These are phyloP conservation scores for Colletotrichum sp. DNA, from an alignment of 2,329 filamentous ascomycete genomes.

Conservation along the genomic window DNA sequence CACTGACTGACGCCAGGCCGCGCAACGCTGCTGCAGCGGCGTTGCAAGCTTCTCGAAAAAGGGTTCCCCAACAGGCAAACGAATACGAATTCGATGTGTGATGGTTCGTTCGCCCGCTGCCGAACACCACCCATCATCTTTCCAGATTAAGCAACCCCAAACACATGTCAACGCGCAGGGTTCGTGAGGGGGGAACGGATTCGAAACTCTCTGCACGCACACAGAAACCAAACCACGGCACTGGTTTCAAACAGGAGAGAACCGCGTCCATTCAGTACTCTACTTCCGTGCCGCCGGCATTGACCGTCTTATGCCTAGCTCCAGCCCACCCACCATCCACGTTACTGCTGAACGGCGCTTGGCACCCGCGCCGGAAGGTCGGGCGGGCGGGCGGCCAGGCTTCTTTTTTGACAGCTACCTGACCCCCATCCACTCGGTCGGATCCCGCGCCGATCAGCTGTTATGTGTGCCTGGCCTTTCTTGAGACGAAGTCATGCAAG, in stretches of 20 bases:
- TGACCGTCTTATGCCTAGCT: neutral
- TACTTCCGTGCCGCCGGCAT: neutral
- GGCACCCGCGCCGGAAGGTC: neutral
- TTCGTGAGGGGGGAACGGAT: neutral
- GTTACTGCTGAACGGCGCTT: neutral
- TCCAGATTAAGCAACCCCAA: neutral
- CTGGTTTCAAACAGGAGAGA: neutral
- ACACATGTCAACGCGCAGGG: neutral
- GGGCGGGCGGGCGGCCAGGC: neutral
- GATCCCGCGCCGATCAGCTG: neutral
- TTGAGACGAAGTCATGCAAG: neutral
- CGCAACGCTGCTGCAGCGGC: neutral
- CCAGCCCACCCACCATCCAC: neutral
- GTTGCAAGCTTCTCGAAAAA: neutral
- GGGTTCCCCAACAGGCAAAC: neutral
- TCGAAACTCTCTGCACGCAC: constrained; percentile 2
- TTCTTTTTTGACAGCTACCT: neutral
- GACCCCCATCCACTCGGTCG: neutral
- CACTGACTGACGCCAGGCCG: neutral
- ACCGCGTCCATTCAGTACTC: neutral
- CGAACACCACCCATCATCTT: neutral
- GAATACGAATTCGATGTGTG: constrained; percentile 12
- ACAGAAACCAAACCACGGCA: neutral
- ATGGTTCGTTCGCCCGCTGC: neutral
- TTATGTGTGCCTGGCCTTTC: neutral